A percentile compares a stretch with the other conserved stretches of the same genome.
phyloP scores from a whole-genome alignment of 148 eudicot species.

The Diospyros lotus region DNA sequence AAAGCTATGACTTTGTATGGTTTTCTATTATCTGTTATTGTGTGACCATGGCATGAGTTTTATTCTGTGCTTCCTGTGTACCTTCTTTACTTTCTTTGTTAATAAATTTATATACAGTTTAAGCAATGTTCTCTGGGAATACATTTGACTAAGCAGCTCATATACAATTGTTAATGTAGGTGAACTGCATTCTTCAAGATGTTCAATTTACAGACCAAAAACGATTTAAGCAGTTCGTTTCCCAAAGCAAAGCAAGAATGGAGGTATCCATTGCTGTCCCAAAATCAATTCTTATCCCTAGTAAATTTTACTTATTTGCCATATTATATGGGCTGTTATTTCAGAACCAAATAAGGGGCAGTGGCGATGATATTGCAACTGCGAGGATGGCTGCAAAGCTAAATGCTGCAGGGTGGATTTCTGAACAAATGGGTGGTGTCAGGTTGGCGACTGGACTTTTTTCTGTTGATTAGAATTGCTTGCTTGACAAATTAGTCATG shows the following conservation, averaged over 20 bases:
- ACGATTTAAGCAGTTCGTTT: conserved; percentile 97
- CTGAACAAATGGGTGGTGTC: conserved; percentile 96
- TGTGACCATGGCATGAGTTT: not conserved
- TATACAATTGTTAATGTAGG: conserved; percentile 36
- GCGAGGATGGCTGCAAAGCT: conserved; percentile 97
- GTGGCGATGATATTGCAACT: conserved; percentile 97
- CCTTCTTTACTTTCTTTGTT: not conserved
- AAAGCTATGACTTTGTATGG: not conserved
- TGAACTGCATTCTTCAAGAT: conserved; percentile 80
- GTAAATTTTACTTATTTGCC: conserved; percentile 1
- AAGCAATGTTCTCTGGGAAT: not conserved
- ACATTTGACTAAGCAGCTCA: conserved; percentile 17
- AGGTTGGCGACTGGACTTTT: conserved; percentile 42
- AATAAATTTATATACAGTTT: not conserved
- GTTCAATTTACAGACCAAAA: conserved; percentile 91
- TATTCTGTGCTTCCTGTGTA: not conserved
- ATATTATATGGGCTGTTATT: not conserved
- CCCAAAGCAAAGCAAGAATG: conserved; percentile 97
- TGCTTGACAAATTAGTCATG: not conserved
- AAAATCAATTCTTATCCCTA: not conserved
- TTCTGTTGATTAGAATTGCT: not conserved
- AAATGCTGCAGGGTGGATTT: conserved; percentile 87
- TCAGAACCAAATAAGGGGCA: conserved; percentile 88
- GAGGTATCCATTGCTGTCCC: conserved; percentile 54
- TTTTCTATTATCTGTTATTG: not conserved